Base-by-base conservation (phyloP, 371 early-diverging fungal species). In the Rhizopus microsporus region DNA sequence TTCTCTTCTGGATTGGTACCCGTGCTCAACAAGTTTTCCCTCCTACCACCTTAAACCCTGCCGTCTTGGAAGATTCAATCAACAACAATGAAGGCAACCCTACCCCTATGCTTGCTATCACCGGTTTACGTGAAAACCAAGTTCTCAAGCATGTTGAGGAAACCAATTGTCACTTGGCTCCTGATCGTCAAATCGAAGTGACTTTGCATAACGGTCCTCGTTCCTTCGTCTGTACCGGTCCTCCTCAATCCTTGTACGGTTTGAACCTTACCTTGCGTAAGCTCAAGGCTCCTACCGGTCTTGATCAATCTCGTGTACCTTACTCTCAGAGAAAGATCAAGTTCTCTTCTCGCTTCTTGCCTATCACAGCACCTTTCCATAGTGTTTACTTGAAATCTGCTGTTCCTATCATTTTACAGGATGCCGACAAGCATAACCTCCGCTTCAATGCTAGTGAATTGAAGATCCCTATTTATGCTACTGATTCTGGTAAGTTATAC, bases 321-420 rank as follows among this genome's bases (percentile, higher is more conserved):
- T 84, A 75, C 75, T 89, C 91, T 54, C 85, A 94, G 79, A 84
- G 94, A 69, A 93, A 93, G 69, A 80, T 92, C 69, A 88, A 89
- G 72, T 92, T 95, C 63, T 84, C 88, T 16, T 86, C 88, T 38
- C 88, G 92, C 53, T 95, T 93, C 81, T 75, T 94, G 66, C 92
- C 94, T 54, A 92, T 94, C 65, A 84, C 91, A 29, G 91, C 87
- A 56, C 95, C 95, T 17, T 95, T 94, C 91, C 95, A 95, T 77
- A 83, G 83, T 37, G 67, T 76, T 12, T 92, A 93, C 69, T 72
- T 94, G 64, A 72, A 77, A 52, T 63, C 81, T 10, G 91, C 88
- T 30, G 78, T 87, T 23, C 84, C 78, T 35, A 68, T 73, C 29
- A 73, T 93, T n/a, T 80, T 77, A 50, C 66, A 75, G 51, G 93